A percentile compares a stretch with the other conserved stretches of the same genome.
Conservation (phyloP, 192 early-diverging fungal species). For the Mortierella antarctica region DNA sequence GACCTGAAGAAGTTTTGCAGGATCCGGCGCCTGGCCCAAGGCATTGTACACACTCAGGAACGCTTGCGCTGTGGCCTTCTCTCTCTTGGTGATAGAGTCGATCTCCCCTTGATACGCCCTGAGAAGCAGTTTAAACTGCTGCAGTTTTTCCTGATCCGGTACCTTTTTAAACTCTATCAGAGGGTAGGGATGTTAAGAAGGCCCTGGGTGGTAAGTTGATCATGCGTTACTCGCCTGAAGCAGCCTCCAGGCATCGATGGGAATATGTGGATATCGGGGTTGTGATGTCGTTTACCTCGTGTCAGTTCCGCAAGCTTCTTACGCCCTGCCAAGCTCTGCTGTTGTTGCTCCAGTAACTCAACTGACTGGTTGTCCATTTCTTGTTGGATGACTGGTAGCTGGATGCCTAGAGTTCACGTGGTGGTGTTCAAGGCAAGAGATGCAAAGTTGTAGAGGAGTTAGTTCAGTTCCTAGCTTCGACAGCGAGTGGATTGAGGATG, state of each 20-base stretch:
- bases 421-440: not conserved
- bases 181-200: not conserved
- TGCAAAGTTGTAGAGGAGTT: not conserved
- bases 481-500: not conserved
- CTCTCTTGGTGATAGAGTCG: conserved; percentile 85
- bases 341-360: conserved; percentile 88
- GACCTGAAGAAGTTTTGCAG: conserved; percentile 74
- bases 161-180: conserved; percentile 80
- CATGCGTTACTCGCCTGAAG: too few relatives aligned
- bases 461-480: not conserved
- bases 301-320: conserved; percentile 91
- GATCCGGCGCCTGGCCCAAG: conserved; percentile 87
- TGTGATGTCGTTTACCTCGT: conserved; percentile 62
- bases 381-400: conserved; percentile 74
- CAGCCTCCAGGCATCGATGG: too few relatives aligned
- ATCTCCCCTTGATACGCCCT: conserved; percentile 95
- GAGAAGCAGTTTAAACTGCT: conserved; percentile 80
- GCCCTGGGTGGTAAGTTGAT: not conserved
- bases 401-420: conserved; percentile 60
- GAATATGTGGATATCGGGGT: too few relatives aligned
- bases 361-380: conserved; percentile 82
- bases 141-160: conserved; percentile 80
- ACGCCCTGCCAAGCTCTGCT: conserved; percentile 76
- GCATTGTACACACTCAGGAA: conserved; percentile 86
- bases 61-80: conserved; percentile 83